A percentile compares a stretch with the other conserved stretches of the same genome.
These are phyloP conservation scores for Scedosporium boydii DNA, from an alignment of 2,329 filamentous ascomycete species.

Conservation along the genomic window DNA sequence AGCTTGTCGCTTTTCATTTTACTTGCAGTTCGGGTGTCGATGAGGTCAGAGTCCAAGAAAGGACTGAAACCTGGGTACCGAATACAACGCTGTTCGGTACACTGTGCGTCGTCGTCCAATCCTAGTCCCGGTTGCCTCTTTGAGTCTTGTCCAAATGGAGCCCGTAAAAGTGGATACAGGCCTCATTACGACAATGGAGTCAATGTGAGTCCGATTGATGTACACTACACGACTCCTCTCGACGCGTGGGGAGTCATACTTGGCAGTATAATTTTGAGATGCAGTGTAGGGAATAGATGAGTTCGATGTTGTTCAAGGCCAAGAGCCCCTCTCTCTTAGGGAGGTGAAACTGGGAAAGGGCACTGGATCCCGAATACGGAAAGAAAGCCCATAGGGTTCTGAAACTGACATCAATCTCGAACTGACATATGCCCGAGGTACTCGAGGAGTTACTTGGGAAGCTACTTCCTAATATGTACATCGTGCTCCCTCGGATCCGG, in stretches of 20 bases:
- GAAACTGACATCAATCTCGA: too few relatives aligned
- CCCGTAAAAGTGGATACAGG: conserved; percentile 1
- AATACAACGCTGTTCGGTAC: background rate
- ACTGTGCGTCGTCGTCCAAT: too few relatives aligned
- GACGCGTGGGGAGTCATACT: background rate
- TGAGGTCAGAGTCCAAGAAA: background rate
- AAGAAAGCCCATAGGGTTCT: background rate
- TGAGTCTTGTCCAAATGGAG: background rate
- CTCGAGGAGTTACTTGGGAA: too few relatives aligned
- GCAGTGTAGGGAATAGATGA: background rate
- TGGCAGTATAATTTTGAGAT: background rate
- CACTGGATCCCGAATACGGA: background rate
- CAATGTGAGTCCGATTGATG: too few relatives aligned
- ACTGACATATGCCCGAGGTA: too few relatives aligned
- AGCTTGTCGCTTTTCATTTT: background rate
- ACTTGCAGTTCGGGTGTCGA: background rate
- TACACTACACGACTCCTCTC: background rate
- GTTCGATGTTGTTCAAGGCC: background rate
- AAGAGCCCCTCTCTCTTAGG: background rate
- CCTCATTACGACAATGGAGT: background rate
- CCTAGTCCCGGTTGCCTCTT: background rate
- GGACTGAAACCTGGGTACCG: background rate
- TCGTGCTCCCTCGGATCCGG: background rate
- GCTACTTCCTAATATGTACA: too few relatives aligned
- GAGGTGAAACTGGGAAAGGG: background rate